These are phyloP conservation scores for Mortierella sp. DNA, from an alignment of 371 early-diverging fungal species.

Conservation along the genomic window DNA sequence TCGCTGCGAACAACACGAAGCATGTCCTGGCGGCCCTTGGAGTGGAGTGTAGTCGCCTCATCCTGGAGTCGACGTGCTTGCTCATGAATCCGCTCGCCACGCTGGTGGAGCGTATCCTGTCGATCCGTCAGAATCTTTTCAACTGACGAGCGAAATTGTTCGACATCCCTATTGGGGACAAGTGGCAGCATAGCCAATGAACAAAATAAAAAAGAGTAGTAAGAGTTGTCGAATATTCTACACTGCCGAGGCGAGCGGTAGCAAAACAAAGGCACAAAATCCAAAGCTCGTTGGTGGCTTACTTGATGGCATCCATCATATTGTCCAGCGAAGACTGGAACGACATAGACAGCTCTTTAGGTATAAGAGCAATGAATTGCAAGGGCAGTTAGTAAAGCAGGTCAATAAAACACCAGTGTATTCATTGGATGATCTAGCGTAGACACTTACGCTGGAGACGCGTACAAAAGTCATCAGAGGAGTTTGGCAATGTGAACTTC, in stretches of 20 bases:
- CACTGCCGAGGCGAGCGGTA: neutral
- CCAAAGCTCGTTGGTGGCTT: neutral
- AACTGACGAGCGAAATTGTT: constrained; percentile 3
- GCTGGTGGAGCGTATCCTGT: constrained; percentile 10
- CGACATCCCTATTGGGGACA: neutral
- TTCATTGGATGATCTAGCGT: no score
- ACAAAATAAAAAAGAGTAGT: no score
- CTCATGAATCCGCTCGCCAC: constrained; percentile 9
- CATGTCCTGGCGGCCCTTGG: constrained; percentile 15
- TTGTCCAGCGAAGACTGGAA: constrained; percentile 13
- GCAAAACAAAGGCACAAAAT: neutral
- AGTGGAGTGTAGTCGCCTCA: constrained; percentile 23
- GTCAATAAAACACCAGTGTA: no score
- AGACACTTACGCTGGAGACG: neutral
- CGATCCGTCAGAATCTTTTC: constrained; percentile 1
- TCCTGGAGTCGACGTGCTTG: constrained; percentile 20
- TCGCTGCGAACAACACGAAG: neutral
- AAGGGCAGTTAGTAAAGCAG: neutral
- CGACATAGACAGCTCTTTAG: neutral
- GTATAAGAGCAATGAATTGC: neutral
- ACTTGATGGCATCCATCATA: constrained; percentile 30
- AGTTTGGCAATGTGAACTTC: neutral
- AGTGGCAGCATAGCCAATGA: neutral
- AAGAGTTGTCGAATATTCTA: neutral
- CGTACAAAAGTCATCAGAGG: neutral